Base-by-base conservation (phyloP, 257 asterid species). In the Gentiana macrophylla region DNA sequence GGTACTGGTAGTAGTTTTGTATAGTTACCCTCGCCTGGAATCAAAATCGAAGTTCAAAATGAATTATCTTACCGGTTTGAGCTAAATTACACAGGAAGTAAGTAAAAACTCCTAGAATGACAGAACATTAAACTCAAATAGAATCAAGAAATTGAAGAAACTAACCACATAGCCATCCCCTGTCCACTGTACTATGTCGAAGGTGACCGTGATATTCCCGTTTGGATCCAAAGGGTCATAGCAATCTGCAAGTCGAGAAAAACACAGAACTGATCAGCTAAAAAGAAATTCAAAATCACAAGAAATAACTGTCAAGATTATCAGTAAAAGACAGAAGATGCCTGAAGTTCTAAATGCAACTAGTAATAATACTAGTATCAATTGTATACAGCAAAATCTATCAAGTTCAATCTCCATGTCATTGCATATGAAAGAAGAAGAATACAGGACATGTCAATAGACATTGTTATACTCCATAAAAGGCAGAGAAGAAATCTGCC, bases 211-310 rank as follows among this genome's bases (percentile, higher is more conserved):
- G 8, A 82, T 67, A 50, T 80, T 82, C 62, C 91, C 94, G 59
- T 59, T 72, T 41, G 91, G 88, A 74, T 85, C 94, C 76, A 85
- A 55, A 57, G 91, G 88, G 67, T 81, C 91, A 62, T 81, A 84
- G 50, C 86, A 71, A 62, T 79, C 88, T 85, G 85, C 72, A 70
- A 49, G 60, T 44, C 68, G 47, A 51, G 41, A 65, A 63, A 54
- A 37, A 12, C 35, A 34, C 34, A 43, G 24, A 60, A 7, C 45
- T 15, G 24, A 15, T 55, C 62, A 57, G 64, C 56, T 57, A 44
- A 24, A 49, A 33, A 61, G 53, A 47, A 46, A 36, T 12, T 10
- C 46, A 41, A 5, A 41, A 41, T 41, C 46, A 41, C 46, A 41
- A 41, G 24, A 15, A 41, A 41, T 10, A 3, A 2, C 9, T 41